Evolutionary conservation across 768 basidiomycete genomes (phyloP), one percentile per base, ranked within the genome.

Genomic region (Hemileccinum rubropunctum): DNA sequence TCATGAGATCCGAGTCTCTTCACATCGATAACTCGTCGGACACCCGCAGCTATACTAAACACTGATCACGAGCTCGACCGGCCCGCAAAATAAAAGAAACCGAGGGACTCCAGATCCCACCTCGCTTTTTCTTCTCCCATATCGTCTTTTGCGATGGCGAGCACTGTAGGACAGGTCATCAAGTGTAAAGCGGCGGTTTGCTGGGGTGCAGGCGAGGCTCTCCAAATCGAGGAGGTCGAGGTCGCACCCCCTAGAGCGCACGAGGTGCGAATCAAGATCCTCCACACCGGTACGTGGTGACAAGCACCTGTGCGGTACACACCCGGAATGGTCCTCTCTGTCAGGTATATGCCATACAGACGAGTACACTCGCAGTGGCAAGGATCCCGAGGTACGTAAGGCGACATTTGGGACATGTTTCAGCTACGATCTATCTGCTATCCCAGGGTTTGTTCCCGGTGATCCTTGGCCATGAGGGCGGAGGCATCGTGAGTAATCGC

Each of bases 301-400:
- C 20, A 17, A 32, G 21, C 20, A 43, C 11, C 30, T 43, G 20
- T 42, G 49, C 41, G 34, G 45, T 58, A 48, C 46, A 45, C 36
- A 28, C 38, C 12, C 30, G 5, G 18, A 18, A 32, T n/a, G n/a
- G n/a, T 45, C 54, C 23, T 43, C 37, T 34, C 39, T 35, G 26
- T 34, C 51, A 89, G 88, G 88, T 53, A 88, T 99, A 66, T 99
- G 97, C 73, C 95, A 98, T 71, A 98, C 95, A 63, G 95, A 98
- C 63, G 94, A 95, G 65, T 98, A 95, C 75, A 95, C 93, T 53
- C 86, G 94, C 65, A 94, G 91, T 66, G 94, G 95, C 49, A 88
- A 88, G 70, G 95, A 99, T 68, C 84, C 94, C 37, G 97, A 98
- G 81, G 95, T 88, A 66, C 46, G 63, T 54, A 20, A 39, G 21